phyloP scores from a whole-genome alignment of 2,329 filamentous ascomycete genomes.

The Colletotrichum sp. region DNA sequence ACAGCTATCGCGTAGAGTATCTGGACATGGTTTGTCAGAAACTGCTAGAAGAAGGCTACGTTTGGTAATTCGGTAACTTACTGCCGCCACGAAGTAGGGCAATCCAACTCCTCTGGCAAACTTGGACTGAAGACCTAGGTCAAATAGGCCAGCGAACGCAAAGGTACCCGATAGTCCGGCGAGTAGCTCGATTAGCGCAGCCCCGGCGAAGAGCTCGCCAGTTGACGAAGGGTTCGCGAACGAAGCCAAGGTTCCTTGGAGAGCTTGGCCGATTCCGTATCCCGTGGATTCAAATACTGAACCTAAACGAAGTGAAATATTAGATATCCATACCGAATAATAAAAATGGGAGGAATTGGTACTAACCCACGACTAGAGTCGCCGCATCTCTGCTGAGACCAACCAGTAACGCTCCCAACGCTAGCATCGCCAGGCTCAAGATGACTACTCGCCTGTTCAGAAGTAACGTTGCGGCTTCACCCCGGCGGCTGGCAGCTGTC shows the following conservation, averaged over 20 bases:
- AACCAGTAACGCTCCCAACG: neutral
- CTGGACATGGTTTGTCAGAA: neutral
- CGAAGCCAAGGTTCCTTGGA: neutral
- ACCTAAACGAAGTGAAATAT: neutral
- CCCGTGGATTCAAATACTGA: neutral
- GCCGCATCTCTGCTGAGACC: neutral
- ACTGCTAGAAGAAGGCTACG: accelerated
- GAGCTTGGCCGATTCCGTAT: neutral
- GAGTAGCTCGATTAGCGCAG: neutral
- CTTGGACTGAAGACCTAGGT: neutral
- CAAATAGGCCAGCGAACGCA: neutral
- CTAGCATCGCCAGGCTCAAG: neutral
- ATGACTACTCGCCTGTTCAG: neutral
- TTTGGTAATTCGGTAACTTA: too few relatives aligned
- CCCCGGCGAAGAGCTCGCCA: neutral
- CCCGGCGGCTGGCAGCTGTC: neutral
- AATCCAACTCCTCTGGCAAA: neutral
- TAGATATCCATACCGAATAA: neutral
- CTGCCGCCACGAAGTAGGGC: neutral
- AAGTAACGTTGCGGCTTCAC: neutral
- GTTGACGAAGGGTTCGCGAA: neutral
- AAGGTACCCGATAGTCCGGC: neutral
- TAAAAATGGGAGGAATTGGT: neutral
- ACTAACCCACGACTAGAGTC: neutral
- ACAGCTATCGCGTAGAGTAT: neutral